A percentile compares a stretch with the other conserved stretches of the same genome.
These are phyloP conservation scores for Marasmius fiardii DNA, from an alignment of 1,284 basidiomycete species.

Conservation along the genomic window DNA sequence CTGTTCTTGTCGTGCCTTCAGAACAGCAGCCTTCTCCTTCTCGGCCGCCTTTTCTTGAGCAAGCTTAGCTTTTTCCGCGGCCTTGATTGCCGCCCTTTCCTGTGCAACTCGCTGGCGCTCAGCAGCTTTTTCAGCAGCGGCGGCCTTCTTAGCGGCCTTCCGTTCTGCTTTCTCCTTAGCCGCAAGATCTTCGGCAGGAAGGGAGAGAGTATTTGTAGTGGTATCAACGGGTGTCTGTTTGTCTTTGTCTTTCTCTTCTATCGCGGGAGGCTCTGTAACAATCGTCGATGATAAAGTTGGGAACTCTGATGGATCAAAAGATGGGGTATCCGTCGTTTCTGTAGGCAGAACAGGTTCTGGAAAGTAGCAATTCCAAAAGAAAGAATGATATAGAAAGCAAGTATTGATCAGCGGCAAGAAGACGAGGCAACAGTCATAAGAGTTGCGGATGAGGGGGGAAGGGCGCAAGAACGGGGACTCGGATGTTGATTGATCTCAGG, in stretches of 20 bases:
- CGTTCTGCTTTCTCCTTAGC: conserved; percentile 51
- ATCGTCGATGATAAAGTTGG: conserved; percentile 48
- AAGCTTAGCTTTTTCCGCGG: conserved; percentile 45
- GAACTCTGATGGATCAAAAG: conserved; percentile 69
- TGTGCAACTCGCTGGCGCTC: conserved; percentile 51
- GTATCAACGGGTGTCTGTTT: conserved; percentile 29
- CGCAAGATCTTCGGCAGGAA: conserved; percentile 28
- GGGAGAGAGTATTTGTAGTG: conserved; percentile 20
- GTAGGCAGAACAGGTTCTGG: conserved; percentile 41
- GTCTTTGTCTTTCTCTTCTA: conserved; percentile 17
- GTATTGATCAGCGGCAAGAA: conserved; percentile 47
- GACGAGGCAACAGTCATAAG: conserved; percentile 11
- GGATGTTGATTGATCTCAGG: conserved; percentile 17
- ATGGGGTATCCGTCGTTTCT: conserved; percentile 46
- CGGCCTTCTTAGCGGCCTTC: conserved; percentile 60
- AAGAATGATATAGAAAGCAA: conserved; percentile 31
- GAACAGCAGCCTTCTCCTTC: conserved; percentile 38
- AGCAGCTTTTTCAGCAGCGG: conserved; percentile 54
- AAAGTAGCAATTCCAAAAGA: conserved; percentile 30
- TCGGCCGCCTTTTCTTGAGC: conserved; percentile 41
- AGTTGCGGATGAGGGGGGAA: conserved; percentile 17
- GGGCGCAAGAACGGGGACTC: conserved; percentile 29
- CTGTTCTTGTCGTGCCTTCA: conserved; percentile 36
- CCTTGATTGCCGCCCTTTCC: conserved; percentile 49
- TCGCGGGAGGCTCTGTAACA: conserved; percentile 21